Base-by-base conservation (phyloP, 495 filamentous ascomycete species). In the Neurospora sp. region DNA sequence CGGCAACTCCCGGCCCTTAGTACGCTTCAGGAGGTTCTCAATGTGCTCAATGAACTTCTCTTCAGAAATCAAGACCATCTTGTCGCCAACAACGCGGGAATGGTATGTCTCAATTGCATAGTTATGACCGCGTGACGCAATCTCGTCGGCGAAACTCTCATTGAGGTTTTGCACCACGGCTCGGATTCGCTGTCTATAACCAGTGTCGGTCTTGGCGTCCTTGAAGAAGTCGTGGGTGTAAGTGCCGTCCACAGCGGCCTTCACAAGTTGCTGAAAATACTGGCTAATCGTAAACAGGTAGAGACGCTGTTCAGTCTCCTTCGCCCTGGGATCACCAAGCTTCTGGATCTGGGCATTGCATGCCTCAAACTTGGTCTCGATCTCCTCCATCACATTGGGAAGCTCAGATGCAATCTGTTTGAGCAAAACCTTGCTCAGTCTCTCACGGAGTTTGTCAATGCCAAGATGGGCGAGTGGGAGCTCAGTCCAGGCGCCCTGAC, bases 201-300 rank as follows among this genome's bases (percentile, higher is more conserved):
- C 85, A 31, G 71, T 39, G 1, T 78, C 48, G 0, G 81, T 76
- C 41, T 81, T 74, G 6, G 81, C 81, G 72, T 84, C 79, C 1
- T 77, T 81, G 73, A 92, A 92, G 76, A 91, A 91, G 0, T 73
- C 40, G 59, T 87, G 78, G 71, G 80, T 83, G 73, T 92, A 92
- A 4, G 81, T 84, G 4, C 90, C 90, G 68, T 88, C 82, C 1
- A 85, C 77, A 11, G 88, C 83, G 9, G 83, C 81, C 73, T 86
- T 86, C 71, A 86, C 79, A 0, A 91, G 75, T 5, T 68, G 69
- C 20, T 84, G 80, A 76, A 90, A 90, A 0, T 68, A 39, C 73
- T 89, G 77, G 76, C 87, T 89, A 41, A 89, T 74, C 12, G 85
- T 74, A 3, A 87, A 71, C 35, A 92, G 80, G 72, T 88, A 89